Conservation (phyloP, 2,329 filamentous ascomycete genomes). For the Ophiocordyceps camponoti-floridani region DNA sequence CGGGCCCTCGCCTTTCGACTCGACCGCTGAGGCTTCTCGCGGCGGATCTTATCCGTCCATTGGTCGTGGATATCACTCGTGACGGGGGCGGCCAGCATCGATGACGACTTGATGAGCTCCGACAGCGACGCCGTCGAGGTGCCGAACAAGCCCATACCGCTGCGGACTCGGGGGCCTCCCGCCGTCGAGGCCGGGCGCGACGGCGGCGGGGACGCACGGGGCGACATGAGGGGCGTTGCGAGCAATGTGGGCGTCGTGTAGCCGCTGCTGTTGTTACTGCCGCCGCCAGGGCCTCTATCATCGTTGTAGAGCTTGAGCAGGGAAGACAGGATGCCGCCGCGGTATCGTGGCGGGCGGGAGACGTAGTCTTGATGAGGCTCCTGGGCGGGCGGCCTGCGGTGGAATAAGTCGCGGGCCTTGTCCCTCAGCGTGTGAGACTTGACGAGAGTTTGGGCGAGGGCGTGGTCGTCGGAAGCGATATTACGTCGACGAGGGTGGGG, state of each 20-base stretch:
- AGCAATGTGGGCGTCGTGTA: conserved; percentile 21
- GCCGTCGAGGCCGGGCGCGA: conserved; percentile 21
- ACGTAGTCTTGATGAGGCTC: conserved; percentile 39
- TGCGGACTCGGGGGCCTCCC: conserved; percentile 14
- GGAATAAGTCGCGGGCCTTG: conserved; percentile 12
- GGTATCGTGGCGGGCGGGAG: conserved; percentile 48
- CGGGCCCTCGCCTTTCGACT: conserved; percentile 20
- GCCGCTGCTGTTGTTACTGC: conserved; percentile 16
- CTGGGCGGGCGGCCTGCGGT: conserved; percentile 14
- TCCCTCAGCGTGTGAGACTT: conserved; percentile 14
- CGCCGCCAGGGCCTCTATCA: conserved; percentile 15
- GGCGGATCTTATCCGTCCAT: conserved; percentile 24
- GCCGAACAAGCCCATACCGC: conserved; percentile 21
- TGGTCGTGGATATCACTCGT: conserved; percentile 24
- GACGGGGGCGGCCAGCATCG: conserved; percentile 30
- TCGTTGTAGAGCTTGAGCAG: conserved; percentile 53
- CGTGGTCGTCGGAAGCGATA: conserved; percentile 7
- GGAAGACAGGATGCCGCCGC: conserved; percentile 54
- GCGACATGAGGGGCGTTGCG: conserved; percentile 21
- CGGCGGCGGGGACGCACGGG: conserved; percentile 20
- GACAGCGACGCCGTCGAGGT: conserved; percentile 25
- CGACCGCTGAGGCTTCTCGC: conserved; percentile 14
- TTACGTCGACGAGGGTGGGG: conserved; percentile 8
- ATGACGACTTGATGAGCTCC: conserved; percentile 34
- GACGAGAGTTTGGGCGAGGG: conserved; percentile 16